phyloP scores from a whole-genome alignment of 257 asterid genomes.

The Ehretia macrophylla region DNA sequence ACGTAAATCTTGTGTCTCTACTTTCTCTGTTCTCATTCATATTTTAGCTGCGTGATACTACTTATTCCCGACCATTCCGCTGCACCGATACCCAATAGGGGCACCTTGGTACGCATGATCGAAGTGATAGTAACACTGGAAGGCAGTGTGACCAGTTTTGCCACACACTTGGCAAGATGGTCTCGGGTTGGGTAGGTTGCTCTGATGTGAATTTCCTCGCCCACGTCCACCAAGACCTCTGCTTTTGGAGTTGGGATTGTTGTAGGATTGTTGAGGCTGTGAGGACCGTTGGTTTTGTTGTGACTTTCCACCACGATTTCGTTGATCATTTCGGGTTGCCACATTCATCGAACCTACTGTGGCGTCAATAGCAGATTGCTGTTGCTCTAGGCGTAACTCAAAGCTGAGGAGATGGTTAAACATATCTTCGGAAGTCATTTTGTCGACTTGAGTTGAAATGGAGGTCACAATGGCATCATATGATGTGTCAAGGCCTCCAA shows the following conservation, averaged over 20 bases:
- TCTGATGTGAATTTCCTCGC: not conserved
- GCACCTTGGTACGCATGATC: too few relatives aligned
- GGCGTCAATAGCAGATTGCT: constrained; percentile 2
- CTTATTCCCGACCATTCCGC: too few relatives aligned
- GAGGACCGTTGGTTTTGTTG: not conserved
- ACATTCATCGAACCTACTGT: constrained; percentile 1
- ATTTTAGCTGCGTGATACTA: too few relatives aligned
- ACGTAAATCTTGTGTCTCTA: too few relatives aligned
- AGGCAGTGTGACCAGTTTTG: constrained; percentile 1
- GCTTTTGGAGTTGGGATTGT: not conserved
- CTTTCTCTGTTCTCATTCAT: too few relatives aligned
- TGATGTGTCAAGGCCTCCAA: constrained; percentile 1
- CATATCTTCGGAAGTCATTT: constrained; percentile 8
- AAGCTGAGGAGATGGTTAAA: constrained; percentile 8
- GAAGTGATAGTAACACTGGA: not conserved
- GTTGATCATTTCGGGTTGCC: constrained; percentile 1
- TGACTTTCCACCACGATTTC: not conserved
- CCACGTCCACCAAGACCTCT: constrained; percentile 2
- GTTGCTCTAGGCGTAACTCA: constrained; percentile 6
- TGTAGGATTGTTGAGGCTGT: not conserved
- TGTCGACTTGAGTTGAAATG: not conserved
- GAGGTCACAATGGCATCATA: constrained; percentile 5
- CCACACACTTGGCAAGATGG: constrained; percentile 6
- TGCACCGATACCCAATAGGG: too few relatives aligned
- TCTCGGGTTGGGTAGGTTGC: not conserved